Conservation (phyloP, 228 moss, liverwort and hornwort species). For the Sphagnum fallax region DNA sequence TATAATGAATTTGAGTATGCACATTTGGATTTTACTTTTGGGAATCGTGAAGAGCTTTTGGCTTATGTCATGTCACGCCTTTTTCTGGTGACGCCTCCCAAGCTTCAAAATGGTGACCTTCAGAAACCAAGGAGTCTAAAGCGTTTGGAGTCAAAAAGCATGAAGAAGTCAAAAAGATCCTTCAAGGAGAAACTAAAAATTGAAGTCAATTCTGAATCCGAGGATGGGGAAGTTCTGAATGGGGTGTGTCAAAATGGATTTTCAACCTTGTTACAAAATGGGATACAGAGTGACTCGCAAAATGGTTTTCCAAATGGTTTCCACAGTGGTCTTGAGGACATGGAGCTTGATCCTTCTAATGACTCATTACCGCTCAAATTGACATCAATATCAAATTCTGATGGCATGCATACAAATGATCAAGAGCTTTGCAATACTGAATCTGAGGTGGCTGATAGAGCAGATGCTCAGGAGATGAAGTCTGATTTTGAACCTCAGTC, state of each 20-base stretch:
- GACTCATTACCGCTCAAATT: background rate
- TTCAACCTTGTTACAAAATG: background rate
- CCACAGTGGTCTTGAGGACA: background rate
- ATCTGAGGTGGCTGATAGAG: constrained; percentile 18
- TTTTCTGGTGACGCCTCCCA: background rate
- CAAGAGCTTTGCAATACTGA: constrained; percentile 6
- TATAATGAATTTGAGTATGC: constrained; percentile 94
- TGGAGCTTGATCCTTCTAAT: background rate
- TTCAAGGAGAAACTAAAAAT: constrained; percentile 11
- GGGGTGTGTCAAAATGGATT: background rate
- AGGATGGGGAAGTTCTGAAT: background rate
- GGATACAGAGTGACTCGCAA: no score
- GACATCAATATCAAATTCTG: constrained; percentile 7
- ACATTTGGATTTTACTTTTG: constrained; percentile 88
- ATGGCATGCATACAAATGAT: constrained; percentile 1
- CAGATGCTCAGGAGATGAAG: constrained; percentile 14
- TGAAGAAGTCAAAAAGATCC: constrained; percentile 11
- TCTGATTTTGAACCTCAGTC: constrained; percentile 13
- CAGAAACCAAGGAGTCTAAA: constrained; percentile 4
- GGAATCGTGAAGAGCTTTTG: constrained; percentile 69
- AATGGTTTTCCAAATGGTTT: background rate
- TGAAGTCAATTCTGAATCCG: constrained; percentile 3
- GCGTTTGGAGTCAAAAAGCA: constrained; percentile 9
- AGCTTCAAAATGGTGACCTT: constrained; percentile 6
- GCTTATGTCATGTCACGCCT: constrained; percentile 79